Evolutionary conservation across 768 basidiomycete genomes (phyloP).

Genomic region (Pleurotus sapidus): DNA sequence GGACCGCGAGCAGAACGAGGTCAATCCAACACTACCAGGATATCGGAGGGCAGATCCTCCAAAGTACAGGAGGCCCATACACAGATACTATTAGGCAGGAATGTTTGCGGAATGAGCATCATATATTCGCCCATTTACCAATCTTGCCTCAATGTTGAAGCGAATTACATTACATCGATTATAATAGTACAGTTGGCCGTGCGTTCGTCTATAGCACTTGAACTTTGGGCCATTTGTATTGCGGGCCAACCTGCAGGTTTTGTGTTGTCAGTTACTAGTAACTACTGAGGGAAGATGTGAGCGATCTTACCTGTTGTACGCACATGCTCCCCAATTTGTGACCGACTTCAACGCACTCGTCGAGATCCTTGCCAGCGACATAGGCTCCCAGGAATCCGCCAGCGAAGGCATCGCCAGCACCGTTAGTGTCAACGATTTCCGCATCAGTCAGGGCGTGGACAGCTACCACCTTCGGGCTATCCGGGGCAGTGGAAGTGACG

Average conservation of each 20-base stretch:
- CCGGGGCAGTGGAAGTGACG: slow-evolving; percentile 57
- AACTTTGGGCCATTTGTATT: slow-evolving; percentile 53
- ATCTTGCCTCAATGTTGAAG: background rate
- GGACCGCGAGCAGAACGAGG: background rate
- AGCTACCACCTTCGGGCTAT: slow-evolving; percentile 50
- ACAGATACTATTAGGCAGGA: no score
- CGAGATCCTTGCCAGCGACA: slow-evolving; percentile 72
- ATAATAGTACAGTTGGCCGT: background rate
- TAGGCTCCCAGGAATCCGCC: slow-evolving; percentile 92
- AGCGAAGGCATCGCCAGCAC: slow-evolving; percentile 96
- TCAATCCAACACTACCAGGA: no score
- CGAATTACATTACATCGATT: background rate
- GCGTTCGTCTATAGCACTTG: slow-evolving; percentile 25
- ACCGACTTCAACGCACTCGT: slow-evolving; percentile 78
- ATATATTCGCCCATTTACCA: background rate
- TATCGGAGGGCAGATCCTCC: no score
- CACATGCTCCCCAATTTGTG: slow-evolving; percentile 86
- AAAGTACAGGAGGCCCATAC: no score
- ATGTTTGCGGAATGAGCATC: no score
- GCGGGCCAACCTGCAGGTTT: slow-evolving; percentile 45
- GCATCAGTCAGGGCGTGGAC: slow-evolving; percentile 57
- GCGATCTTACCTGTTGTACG: slow-evolving; percentile 63
- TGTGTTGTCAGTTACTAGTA: background rate
- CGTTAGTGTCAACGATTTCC: slow-evolving; percentile 94
- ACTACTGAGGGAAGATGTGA: background rate